phyloP scores from a whole-genome alignment of 2,329 filamentous ascomycete species.

The Coniochaeta ligniaria region DNA sequence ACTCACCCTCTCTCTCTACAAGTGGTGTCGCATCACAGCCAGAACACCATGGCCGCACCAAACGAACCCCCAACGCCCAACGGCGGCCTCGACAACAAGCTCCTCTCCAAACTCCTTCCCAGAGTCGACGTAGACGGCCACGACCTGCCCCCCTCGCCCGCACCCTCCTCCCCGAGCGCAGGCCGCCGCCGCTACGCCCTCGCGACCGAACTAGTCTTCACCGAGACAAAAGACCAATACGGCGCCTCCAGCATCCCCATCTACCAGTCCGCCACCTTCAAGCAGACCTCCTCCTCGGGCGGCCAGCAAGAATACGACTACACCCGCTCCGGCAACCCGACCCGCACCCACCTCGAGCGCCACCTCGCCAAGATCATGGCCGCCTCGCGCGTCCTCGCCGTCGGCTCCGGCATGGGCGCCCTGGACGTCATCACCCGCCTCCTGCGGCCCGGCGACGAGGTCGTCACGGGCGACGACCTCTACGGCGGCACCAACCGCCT shows the following conservation, averaged over 20 bases:
- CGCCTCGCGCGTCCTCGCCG: slow-evolving; percentile 80
- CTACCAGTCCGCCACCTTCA: slow-evolving; percentile 98
- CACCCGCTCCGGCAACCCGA: slow-evolving; percentile 95
- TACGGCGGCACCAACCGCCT: slow-evolving; percentile 94
- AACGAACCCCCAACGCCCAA: slow-evolving; percentile 1
- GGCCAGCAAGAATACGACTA: slow-evolving; percentile 94
- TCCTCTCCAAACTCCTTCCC: slow-evolving; percentile 42
- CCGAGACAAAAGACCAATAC: slow-evolving; percentile 93
- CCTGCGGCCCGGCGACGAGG: slow-evolving; percentile 87
- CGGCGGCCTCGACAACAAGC: slow-evolving; percentile 9
- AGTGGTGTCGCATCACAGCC: slow-evolving; percentile 2
- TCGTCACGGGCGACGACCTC: slow-evolving; percentile 92
- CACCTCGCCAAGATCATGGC: slow-evolving; percentile 99
- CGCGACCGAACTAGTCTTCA: slow-evolving; percentile 94
- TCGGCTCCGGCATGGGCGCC: slow-evolving; percentile 95
- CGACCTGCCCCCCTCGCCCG: slow-evolving; percentile 82
- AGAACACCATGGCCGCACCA: slow-evolving; percentile 9
- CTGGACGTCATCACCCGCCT: slow-evolving; percentile 92
- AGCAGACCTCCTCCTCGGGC: slow-evolving; percentile 74
- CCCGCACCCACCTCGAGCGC: slow-evolving; percentile 88
- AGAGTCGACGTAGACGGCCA: slow-evolving; percentile 76
- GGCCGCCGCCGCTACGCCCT: slow-evolving; percentile 81
- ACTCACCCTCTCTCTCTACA: neutral
- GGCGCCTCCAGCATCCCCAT: slow-evolving; percentile 94
- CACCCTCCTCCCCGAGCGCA: slow-evolving; percentile 81